Percentiles rank a stretch among this genome's conserved stretches.
Conservation (phyloP, 2,329 filamentous ascomycete species). For the Ophiostoma himal-ulmi region DNA sequence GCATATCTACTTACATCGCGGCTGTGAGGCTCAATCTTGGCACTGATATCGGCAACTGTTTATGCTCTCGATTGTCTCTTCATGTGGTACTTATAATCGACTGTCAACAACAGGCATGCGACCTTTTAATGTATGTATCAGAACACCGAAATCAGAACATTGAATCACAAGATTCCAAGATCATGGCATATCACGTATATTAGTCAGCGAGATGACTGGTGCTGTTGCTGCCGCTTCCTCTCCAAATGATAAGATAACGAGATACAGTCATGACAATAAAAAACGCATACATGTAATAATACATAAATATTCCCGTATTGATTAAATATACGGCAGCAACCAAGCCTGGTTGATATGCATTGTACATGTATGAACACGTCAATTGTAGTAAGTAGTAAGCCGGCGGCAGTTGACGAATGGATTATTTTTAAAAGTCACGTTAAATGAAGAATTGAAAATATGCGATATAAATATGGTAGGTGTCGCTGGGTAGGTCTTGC, state of each 20-base stretch:
- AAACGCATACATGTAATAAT: constrained; percentile 2
- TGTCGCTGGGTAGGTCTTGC: not conserved
- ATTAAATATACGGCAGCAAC: not conserved
- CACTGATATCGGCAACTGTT: not conserved
- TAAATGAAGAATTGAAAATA: not conserved
- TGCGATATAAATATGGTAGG: not conserved
- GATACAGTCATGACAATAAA: not conserved
- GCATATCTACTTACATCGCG: not conserved
- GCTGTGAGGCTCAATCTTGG: not conserved
- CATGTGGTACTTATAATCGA: not conserved
- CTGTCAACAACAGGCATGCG: not conserved
- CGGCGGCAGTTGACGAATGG: no score
- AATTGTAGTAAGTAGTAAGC: not conserved
- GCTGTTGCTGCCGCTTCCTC: not conserved
- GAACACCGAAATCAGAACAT: not conserved
- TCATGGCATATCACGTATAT: not conserved
- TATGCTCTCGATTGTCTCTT: not conserved
- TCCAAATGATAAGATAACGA: constrained; percentile 1
- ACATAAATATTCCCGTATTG: not conserved
- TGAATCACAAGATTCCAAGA: not conserved
- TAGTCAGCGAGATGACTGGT: not conserved
- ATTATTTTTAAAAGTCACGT: no score
- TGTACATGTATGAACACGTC: constrained; percentile 8
- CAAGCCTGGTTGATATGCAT: not conserved
- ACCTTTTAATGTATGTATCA: not conserved